Conservation (phyloP, 2,329 filamentous ascomycete species). For the Lasiodiplodia gonubiensis region DNA sequence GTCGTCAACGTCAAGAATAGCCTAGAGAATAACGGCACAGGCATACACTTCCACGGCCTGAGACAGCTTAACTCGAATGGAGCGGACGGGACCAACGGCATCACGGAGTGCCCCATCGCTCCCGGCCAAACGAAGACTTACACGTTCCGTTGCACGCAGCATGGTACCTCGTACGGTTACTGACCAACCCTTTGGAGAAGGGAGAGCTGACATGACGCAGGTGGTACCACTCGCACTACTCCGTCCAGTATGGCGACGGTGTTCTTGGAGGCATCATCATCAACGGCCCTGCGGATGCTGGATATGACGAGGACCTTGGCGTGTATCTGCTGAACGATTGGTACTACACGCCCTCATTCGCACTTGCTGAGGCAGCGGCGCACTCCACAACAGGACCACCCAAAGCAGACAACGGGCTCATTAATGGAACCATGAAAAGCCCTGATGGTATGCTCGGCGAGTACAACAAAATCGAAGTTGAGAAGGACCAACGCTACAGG, state of each 20-base stretch:
- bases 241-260: slow-evolving; percentile 51
- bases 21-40: slow-evolving; percentile 53
- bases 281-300: slow-evolving; percentile 50
- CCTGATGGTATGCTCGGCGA: slow-evolving; percentile 44
- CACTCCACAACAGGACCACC: slow-evolving; percentile 33
- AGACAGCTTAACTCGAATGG: slow-evolving; percentile 50
- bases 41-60: slow-evolving; percentile 60
- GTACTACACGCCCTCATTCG: slow-evolving; percentile 54
- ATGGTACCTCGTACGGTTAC: slow-evolving; percentile 41
- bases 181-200: not conserved
- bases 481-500: slow-evolving; percentile 53
- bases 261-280: slow-evolving; percentile 48
- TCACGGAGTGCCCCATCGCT: slow-evolving; percentile 71
- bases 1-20: slow-evolving; percentile 47
- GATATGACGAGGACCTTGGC: slow-evolving; percentile 67
- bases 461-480: slow-evolving; percentile 43
- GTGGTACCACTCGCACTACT: slow-evolving; percentile 54
- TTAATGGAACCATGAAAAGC: slow-evolving; percentile 63
- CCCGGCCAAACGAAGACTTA: slow-evolving; percentile 65
- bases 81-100: slow-evolving; percentile 54
- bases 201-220: slow-evolving; percentile 3
- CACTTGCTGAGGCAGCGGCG: not conserved
- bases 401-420: slow-evolving; percentile 52
- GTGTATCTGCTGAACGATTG: slow-evolving; percentile 66
- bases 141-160: slow-evolving; percentile 60